A percentile compares a stretch with the other conserved stretches of the same genome.
These are phyloP conservation scores for Malassezia furfur DNA, from an alignment of 1,284 basidiomycete species.

Conservation along the genomic window DNA sequence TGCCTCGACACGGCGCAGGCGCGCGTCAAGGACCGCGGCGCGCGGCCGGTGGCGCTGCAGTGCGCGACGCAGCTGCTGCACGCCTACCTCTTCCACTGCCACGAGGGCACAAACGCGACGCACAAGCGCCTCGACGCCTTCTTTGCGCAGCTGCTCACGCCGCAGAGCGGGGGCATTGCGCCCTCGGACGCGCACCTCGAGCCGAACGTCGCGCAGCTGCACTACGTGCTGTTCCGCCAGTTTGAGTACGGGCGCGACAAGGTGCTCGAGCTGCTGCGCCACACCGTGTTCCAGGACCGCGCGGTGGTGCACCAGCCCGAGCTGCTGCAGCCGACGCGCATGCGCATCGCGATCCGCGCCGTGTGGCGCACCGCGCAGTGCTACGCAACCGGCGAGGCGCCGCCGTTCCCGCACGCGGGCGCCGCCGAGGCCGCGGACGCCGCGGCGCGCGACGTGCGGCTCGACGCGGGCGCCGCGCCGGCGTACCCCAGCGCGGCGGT, in stretches of 20 bases:
- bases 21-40: conserved; percentile 76
- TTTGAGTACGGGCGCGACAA: conserved; percentile 77
- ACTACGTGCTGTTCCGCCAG: conserved; percentile 74
- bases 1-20: conserved; percentile 53
- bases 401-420: conserved; percentile 60
- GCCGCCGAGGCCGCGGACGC: background rate
- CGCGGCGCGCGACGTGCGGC: conserved; percentile 56
- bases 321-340: conserved; percentile 50
- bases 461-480: conserved; percentile 57
- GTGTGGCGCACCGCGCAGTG: conserved; percentile 63
- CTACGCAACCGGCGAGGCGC: conserved; percentile 61
- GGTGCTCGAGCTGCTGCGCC: conserved; percentile 53
- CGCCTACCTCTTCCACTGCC: conserved; percentile 88
- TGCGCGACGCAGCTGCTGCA: conserved; percentile 74
- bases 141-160: conserved; percentile 69
- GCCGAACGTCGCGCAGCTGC: conserved; percentile 67
- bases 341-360: conserved; percentile 67
- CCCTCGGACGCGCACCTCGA: conserved; percentile 69
- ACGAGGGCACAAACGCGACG: conserved; percentile 69
- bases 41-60: conserved; percentile 67
- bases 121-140: conserved; percentile 68
- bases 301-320: conserved; percentile 39
- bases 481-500: conserved; percentile 55
- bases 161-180: conserved; percentile 58
- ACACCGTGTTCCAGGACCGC: conserved; percentile 28